A percentile compares a stretch with the other conserved stretches of the same genome.
Evolutionary conservation across 176 grass and related monocot species (phyloP).

Genomic region (Oryza australiensis): DNA sequence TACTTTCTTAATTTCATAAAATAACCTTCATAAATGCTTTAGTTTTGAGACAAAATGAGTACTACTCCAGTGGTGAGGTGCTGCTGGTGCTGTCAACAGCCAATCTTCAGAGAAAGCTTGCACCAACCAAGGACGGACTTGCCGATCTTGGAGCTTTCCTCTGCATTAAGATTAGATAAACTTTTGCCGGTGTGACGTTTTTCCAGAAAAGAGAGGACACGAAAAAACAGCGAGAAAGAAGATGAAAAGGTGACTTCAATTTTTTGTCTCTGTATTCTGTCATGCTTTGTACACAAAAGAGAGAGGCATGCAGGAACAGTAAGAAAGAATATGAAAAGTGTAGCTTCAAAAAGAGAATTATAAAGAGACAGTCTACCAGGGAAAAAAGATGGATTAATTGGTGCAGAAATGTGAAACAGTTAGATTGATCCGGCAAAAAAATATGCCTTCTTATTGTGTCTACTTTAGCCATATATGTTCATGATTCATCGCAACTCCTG

Average conservation of each 20-base stretch:
- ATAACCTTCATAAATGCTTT: too few relatives aligned
- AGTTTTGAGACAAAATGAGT: too few relatives aligned
- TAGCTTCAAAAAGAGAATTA: not conserved
- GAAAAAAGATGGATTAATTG: not conserved
- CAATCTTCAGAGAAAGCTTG: not conserved
- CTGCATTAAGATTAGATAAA: not conserved
- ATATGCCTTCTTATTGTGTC: too few relatives aligned
- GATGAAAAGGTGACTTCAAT: not conserved
- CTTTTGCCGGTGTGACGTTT: not conserved
- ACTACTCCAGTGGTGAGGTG: too few relatives aligned
- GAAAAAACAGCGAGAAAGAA: not conserved
- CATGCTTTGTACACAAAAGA: not conserved
- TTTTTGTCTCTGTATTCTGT: not conserved
- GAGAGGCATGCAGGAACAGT: not conserved
- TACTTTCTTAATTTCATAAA: too few relatives aligned
- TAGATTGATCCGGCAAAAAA: not conserved
- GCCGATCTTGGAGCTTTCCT: not conserved
- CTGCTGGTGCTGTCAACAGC: not conserved
- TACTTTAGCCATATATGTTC: too few relatives aligned
- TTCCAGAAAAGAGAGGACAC: constrained; percentile 9
- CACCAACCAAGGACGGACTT: not conserved
- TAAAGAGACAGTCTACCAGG: too few relatives aligned
- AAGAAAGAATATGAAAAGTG: not conserved
- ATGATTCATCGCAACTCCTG: not conserved
- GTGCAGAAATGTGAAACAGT: too few relatives aligned